Base-by-base conservation (phyloP, 1,139 yeast genomes). In the Kodamaea fungicola region DNA sequence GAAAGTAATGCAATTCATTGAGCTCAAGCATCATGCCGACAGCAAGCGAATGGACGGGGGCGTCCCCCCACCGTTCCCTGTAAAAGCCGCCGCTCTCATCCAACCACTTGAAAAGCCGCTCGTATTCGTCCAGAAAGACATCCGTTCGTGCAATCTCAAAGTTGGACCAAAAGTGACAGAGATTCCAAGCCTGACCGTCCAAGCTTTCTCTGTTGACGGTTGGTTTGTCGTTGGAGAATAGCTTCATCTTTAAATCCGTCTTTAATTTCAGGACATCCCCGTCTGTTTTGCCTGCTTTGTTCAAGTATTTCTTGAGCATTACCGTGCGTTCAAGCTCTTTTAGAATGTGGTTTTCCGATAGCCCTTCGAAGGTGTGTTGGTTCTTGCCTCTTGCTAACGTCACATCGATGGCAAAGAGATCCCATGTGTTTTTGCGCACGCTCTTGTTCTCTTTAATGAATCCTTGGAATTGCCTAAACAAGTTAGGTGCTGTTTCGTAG, bases 41-140 rank as follows among this genome's bases (percentile, higher is more conserved):
- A 0, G 92, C 97, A 16, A 89, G 63, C 2, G 95, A 83, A 57
- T 88, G 97, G 2, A 89, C 79, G 0, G 96, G 95, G 0, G 96
- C 96, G 67, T 89, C 97, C 1, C 97, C 97, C 96, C 96, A 89
- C 52, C 96, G 64, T 56, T 89, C 96, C 37, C 74, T 73, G 71
- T 80, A 87, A 54, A 89, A 89, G 0, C 97, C 97, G 7, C 90
- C 88, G 8, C 80, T 69, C 9, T 59, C 39, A 40, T 89, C 96
- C 38, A 89, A 61, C 45, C 70, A 76, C 27, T 79, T 61, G 55
- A 84, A 86, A 54, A 82, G 88, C 16, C 69, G 67, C 40, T 77
- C 69, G 19, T 16, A 16, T 5, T 16, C 19, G 3, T 16, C 19
- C 19, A 16, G 19, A 68, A 88, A 89, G 12, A 88, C 58, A 49